Evolutionary conservation across 2,329 filamentous ascomycete species (phyloP), one percentile per base, ranked within the genome.

Genomic region (Endocalyx cinctus): DNA sequence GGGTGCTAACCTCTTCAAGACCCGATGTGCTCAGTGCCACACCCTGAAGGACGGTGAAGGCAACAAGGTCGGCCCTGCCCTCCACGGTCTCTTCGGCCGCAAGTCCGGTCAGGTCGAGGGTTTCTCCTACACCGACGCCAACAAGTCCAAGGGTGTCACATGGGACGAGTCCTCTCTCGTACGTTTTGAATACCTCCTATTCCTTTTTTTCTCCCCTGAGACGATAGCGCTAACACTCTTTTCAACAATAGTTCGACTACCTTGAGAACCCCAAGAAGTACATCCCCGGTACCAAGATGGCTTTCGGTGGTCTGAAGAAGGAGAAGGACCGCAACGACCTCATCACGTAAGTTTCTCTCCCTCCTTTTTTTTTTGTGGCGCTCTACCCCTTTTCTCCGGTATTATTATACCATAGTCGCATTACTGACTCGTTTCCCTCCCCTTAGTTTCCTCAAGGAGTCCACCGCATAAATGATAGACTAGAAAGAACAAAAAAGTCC

Each of bases 261-360:
- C 89, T 98, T 60, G 92, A 98, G 81, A 97, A 97, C 84, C 92
- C 92, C 73, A 98, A 98, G 84, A 97, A 97, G 80, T 98, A 89
- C 82, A 96, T 98, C 50, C 92, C 92, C 54, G 92, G 92, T 55
- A 98, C 92, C 74, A 98, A 97, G 87, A 98, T 98, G 92, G 92
- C 92, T 58, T 98, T 97, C 65, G 92, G 92, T 73, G 92, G 92
- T 68, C 80, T 98, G 63, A 98, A 98, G 89, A 98, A 98, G 87
- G 79, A 81, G 63, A 97, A 97, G 86, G 92, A 97, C 76, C 81
- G 92, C 67, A 95, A 97, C 68, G 90, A 98, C 70, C 77, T 98
- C 59, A 95, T 98, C 80, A 88, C 87, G 84, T 90, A 84, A 58
- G 84, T 78, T 43, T 20, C 20, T n/a, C 25, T 25, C 12, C 6